Evolutionary conservation across 352 stramenopile species (phyloP), one percentile per base, ranked within the genome.

Genomic region (Blastocystis sp.): DNA sequence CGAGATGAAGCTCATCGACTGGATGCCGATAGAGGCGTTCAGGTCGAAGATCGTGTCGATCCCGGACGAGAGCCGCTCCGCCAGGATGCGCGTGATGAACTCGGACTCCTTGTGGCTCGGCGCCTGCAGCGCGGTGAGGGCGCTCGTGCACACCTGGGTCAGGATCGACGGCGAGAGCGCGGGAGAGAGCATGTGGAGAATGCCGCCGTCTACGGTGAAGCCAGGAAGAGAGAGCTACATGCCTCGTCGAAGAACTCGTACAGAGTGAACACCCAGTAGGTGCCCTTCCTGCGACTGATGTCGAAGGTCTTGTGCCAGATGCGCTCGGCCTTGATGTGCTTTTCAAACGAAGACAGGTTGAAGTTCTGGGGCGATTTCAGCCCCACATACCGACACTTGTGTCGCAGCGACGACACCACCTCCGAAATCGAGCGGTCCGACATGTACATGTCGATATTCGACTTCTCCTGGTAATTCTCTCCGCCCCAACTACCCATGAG

Each of bases 341-440:
- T 80, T 31, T 78, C 65, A n/a, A 88, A 88, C 21, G 33, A 19
- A 3, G 62, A n/a, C 16, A 78, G 0, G 35, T 88, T 35, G 41
- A 88, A 88, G 65, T 88, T 88, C 45, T 78, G 62, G 10, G 78
- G 78, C 24, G 37, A 74, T 26, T 88, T 88, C 59, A 88, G 16
- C 12, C 31, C 78, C 21, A 88, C 45, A 33, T 88, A 88, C 10
- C 78, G 78, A 12, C 55, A 26, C 39, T 88, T 74, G 65, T 74
- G 45, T 10, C 37, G n/a, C 39, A 88, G 51, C 26, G 24, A 39
- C 2, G 37, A 69, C 12, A 74, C 26, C 2, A 88, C 33, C 24
- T 78, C 55, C 3, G 26, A 59, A 16, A 88, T 78, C 31, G 33
- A 62, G 12, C 29, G n/a, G 26, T 78, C 35, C 12, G 62, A 78